phyloP scores from a whole-genome alignment of 805 yeast genomes.

The Candida khao-thaluensis region DNA sequence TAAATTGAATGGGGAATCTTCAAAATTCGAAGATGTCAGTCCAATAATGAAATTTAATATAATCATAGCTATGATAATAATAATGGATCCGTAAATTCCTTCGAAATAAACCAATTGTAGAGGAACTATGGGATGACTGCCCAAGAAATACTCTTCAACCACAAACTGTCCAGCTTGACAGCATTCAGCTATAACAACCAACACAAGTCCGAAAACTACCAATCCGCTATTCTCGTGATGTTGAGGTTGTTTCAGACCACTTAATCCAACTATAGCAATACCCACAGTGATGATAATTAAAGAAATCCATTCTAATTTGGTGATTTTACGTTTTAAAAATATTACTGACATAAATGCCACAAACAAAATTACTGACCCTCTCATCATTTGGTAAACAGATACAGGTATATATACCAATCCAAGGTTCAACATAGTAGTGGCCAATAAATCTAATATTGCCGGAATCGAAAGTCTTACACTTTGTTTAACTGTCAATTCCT shows the following conservation, averaged over 20 bases:
- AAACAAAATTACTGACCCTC: constrained; percentile 74
- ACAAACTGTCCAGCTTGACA: constrained; percentile 77
- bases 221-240: constrained; percentile 17
- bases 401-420: constrained; percentile 76
- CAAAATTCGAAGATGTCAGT: constrained; percentile 29
- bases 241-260: constrained; percentile 46
- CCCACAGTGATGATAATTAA: constrained; percentile 66
- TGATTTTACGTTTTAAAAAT: constrained; percentile 55
- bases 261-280: constrained; percentile 68
- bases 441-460: constrained; percentile 66
- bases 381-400: constrained; percentile 80
- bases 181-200: constrained; percentile 62
- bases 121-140: constrained; percentile 54
- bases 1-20: constrained; percentile 56
- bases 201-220: constrained; percentile 52
- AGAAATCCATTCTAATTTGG: constrained; percentile 66
- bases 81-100: constrained; percentile 61
- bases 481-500: constrained; percentile 14
- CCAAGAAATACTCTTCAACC: constrained; percentile 66
- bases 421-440: constrained; percentile 74
- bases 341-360: constrained; percentile 70
- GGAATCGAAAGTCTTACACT: constrained; percentile 50
- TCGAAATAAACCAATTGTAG: constrained; percentile 69
- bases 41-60: constrained; percentile 44
- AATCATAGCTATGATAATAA: constrained; percentile 47